phyloP scores from a whole-genome alignment of 257 asterid species.

The Craterostigma plantagineum region DNA sequence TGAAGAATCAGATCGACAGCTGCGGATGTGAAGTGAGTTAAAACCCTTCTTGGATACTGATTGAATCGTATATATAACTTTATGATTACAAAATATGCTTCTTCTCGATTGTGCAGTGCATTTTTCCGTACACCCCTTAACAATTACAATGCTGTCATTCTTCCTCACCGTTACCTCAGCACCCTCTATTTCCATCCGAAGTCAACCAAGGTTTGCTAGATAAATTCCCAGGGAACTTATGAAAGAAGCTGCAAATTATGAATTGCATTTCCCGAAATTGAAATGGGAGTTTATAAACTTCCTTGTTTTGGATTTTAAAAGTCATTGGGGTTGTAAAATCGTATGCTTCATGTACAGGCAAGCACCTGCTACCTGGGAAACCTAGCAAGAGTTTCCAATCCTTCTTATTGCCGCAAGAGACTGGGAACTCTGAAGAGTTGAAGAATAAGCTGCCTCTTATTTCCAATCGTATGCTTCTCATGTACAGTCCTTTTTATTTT shows the following conservation, averaged over 20 bases:
- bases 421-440: constrained; percentile 29
- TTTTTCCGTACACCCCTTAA: constrained; percentile 88
- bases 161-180: constrained; percentile 76
- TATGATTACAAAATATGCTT: constrained; percentile 5
- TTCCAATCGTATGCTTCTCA: too few species aligned
- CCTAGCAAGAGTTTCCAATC: constrained; percentile 67
- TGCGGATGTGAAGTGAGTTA: constrained; percentile 77
- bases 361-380: constrained; percentile 38
- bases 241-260: not conserved
- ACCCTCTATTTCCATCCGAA: constrained; percentile 77
- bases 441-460: constrained; percentile 66
- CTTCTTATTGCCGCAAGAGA: constrained; percentile 29
- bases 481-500: too few species aligned
- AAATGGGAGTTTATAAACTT: not conserved
- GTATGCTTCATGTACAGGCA: constrained; percentile 24
- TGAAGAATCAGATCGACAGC: constrained; percentile 40
- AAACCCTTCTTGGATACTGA: constrained; percentile 2
- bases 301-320: not conserved
- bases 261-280: not conserved
- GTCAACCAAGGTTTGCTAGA: constrained; percentile 34
- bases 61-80: constrained; percentile 1
- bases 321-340: too few species aligned
- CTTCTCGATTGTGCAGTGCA: constrained; percentile 43
- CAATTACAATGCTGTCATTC: constrained; percentile 77
- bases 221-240: not conserved